Evolutionary conservation across 805 yeast genomes (phyloP), one percentile per base, ranked within the genome.

Genomic region (Saccharomycopsis lassenensis): DNA sequence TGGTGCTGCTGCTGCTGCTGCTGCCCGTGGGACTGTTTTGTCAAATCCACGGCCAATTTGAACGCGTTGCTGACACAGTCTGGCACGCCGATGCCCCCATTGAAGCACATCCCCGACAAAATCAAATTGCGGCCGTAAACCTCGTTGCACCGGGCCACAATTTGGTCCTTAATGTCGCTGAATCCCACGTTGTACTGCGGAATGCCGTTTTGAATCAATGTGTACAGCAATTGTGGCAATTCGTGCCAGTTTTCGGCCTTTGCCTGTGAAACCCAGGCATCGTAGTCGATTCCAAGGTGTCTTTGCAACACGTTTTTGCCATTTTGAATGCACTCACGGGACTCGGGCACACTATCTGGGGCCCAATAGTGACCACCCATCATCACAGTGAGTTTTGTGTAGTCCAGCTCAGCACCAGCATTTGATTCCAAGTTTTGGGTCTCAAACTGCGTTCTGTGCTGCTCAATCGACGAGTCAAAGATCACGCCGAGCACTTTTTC

Each of bases 41-140:
- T 24, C 20, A 27, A 18, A 19, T 39, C 27, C 14, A 42, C 18
- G 4, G 87, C 91, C 39, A 65, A 71, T 33, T 65, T 67, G 36
- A 80, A 64, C 3, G 79, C 70, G 49, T 76, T 74, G 22, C 71
- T 55, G 1, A 84, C 77, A 45, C 87, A 79, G 56, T 87, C 95
- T 1, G 95, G 94, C 2, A 87, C 87, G 1, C 95, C 95, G 6
- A 84, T 75, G 1, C 94, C 89, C 29, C 68, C 71, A 6, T 85
- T 81, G 46, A 81, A 74, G 2, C 75, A 65, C 75, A 82, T 84
- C 0, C 96, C 96, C 14, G 91, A 86, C 2, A 81, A 49, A 0
- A 74, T 67, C 10, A 77, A 49, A 27, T 58, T 58, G 24, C 65
- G 59, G 1, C 52, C 45, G 47, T 62, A 70, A 11, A 57, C 56